Evolutionary conservation across 495 filamentous ascomycete species (phyloP).

Genomic region (Penicillium arizonense): DNA sequence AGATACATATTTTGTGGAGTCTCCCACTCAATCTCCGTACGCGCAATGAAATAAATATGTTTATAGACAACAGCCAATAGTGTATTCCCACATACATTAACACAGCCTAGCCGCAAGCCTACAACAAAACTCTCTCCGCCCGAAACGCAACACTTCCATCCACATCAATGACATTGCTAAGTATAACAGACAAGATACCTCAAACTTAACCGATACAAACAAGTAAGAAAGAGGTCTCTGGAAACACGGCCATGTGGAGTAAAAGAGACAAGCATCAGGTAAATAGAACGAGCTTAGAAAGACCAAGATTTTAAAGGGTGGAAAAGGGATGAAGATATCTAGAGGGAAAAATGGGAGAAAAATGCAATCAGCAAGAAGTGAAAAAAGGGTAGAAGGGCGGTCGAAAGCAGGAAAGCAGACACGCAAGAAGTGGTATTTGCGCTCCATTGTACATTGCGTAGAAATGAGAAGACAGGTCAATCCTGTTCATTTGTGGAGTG

Average conservation of each 20-base stretch:
- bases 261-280: neutral
- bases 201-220: slow-evolving; percentile 17
- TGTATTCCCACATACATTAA: neutral
- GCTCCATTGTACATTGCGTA: slow-evolving; percentile 47
- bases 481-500: neutral
- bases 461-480: slow-evolving; percentile 11
- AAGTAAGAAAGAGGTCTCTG: slow-evolving; percentile 8
- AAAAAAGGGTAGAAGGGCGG: slow-evolving; percentile 13
- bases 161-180: slow-evolving; percentile 8
- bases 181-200: slow-evolving; percentile 12
- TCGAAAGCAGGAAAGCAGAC: slow-evolving; percentile 19
- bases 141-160: neutral
- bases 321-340: no score
- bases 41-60: no score
- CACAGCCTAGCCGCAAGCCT: slow-evolving; percentile 14
- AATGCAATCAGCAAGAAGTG: slow-evolving; percentile 20
- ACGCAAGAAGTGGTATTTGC: slow-evolving; percentile 46
- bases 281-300: slow-evolving; percentile 1
- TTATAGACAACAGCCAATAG: no score
- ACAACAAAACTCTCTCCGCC: neutral
- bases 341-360: slow-evolving; percentile 16
- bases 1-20: no score
- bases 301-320: neutral
- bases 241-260: neutral
- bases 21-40: no score